A percentile compares a stretch with the other conserved stretches of the same genome.
Evolutionary conservation across 108 stramenopile species (phyloP).

Genomic region (Skeletonema marinoi): DNA sequence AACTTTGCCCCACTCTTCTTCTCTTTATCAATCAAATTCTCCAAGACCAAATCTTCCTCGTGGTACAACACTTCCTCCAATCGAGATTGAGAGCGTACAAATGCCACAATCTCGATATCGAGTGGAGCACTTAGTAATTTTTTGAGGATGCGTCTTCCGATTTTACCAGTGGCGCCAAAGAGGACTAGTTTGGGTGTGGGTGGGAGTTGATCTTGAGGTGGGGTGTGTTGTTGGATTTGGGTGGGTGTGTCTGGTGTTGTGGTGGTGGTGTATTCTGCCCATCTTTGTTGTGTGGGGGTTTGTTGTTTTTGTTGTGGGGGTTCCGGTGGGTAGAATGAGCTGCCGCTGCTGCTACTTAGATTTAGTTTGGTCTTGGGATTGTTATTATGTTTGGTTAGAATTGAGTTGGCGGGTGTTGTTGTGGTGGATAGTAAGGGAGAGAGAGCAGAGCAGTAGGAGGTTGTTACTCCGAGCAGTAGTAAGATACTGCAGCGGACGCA

Average conservation of each 20-base stretch:
- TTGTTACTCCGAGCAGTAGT: no score
- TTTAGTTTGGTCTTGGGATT: no score
- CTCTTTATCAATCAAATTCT: conserved; percentile 1
- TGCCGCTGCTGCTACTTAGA: no score
- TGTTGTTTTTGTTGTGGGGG: not conserved
- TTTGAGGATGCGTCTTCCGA: conserved; percentile 60
- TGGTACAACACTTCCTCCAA: conserved; percentile 60
- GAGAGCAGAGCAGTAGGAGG: no score
- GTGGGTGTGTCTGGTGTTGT: not conserved
- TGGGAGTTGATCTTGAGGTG: not conserved
- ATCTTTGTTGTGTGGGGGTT: not conserved
- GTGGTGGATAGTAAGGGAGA: no score
- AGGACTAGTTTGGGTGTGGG: conserved; percentile 52
- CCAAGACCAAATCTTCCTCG: conserved; percentile 36
- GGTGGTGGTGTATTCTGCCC: not conserved
- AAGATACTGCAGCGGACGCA: no score
- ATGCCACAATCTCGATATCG: conserved; percentile 75
- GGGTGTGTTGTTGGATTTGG: not conserved
- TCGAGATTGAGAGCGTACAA: conserved; percentile 57
- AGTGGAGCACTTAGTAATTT: conserved; percentile 50
- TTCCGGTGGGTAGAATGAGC: not conserved
- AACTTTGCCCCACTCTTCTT: conserved; percentile 47
- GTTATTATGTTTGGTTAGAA: no score
- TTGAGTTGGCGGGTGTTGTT: no score
- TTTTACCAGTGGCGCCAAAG: conserved; percentile 64